Base-by-base conservation (phyloP, 305 asterid species). In the Fraxinus sp. region DNA sequence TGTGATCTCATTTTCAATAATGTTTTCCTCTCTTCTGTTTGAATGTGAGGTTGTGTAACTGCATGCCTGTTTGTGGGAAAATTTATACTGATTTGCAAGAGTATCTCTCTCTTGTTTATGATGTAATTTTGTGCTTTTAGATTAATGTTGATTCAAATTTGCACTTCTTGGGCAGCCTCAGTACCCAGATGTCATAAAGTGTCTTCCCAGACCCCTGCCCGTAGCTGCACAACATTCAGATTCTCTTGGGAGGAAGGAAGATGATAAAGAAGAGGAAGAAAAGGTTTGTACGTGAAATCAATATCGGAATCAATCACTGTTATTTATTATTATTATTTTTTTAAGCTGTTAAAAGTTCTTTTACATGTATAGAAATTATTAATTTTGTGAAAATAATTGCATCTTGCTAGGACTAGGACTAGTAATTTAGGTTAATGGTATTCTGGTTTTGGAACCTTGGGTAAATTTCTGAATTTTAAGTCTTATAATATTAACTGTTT, bases 151-250 rank as follows among this genome's bases (percentile, higher is more conserved):
- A 13, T 68, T 22, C 74, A 76, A 79, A 73, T 70, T 81, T 83
- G 52, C 84, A 16, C 82, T 80, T 88, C 14, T 77, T 73, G 86
- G 81, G 92, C 93, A 90, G 98, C 90, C 91, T 36, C 92, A 87
- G 80, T 86, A 89, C 86, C 76, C 84, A 82, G 98, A 94, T 84
- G 37, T 88, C 35, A 90, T 81, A 70, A 92, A 86, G 89, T 87
- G 96, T 86, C 98, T 94, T 90, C 98, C 99, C 41, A 93, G 91
- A 84, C 99, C 99, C 59, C 87, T 90, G 87, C 91, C 97, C 16
- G 84, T 89, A 78, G 90, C 93, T 84, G 88, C 87, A 55, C 89
- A 88, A 86, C 88, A 84, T 77, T 85, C 76, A 39, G 85, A 88
- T 77, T 91, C 90, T 11, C 89, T 92, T 37, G 89, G 80, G 55